phyloP scores from a whole-genome alignment of 2,329 filamentous ascomycete genomes.

The Corynespora cassiicola region DNA sequence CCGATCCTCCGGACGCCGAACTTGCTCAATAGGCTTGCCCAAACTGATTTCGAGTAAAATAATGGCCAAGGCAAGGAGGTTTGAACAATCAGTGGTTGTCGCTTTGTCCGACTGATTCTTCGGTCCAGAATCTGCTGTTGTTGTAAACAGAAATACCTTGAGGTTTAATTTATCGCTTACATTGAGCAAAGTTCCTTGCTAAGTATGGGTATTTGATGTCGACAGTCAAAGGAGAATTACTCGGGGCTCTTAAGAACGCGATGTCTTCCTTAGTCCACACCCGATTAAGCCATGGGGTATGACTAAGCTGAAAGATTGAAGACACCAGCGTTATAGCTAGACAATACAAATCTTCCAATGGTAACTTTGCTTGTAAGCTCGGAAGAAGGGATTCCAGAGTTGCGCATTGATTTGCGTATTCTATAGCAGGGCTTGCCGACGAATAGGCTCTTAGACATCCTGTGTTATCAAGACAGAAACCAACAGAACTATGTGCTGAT shows the following conservation, averaged over 20 bases:
- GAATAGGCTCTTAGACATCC: not conserved
- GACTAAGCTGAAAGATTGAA: slow-evolving; percentile 1
- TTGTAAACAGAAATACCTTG: not conserved
- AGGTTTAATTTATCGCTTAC: not conserved
- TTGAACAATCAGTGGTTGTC: not conserved
- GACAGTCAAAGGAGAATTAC: slow-evolving; percentile 1
- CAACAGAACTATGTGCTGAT: not conserved
- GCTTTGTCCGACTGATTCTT: not conserved
- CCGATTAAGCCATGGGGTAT: slow-evolving; percentile 1
- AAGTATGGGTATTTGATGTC: slow-evolving; percentile 1
- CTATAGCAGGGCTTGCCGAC: not conserved
- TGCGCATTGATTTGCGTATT: not conserved
- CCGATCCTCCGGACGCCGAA: not conserved
- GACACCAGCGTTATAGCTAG: slow-evolving; percentile 3
- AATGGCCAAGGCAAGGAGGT: not conserved
- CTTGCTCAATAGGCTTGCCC: slow-evolving; percentile 1
- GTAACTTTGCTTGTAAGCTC: slow-evolving; percentile 1
- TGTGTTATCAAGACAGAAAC: slow-evolving; percentile 1
- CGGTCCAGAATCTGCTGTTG: not conserved
- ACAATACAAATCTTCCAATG: slow-evolving; percentile 1
- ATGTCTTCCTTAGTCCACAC: slow-evolving; percentile 1
- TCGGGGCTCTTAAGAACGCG: slow-evolving; percentile 1
- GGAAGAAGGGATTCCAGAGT: slow-evolving; percentile 3
- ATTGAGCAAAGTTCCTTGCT: not conserved
- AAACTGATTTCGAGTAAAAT: slow-evolving; percentile 1